Evolutionary conservation across 768 basidiomycete species (phyloP).

Genomic region (Boletus fagicola): DNA sequence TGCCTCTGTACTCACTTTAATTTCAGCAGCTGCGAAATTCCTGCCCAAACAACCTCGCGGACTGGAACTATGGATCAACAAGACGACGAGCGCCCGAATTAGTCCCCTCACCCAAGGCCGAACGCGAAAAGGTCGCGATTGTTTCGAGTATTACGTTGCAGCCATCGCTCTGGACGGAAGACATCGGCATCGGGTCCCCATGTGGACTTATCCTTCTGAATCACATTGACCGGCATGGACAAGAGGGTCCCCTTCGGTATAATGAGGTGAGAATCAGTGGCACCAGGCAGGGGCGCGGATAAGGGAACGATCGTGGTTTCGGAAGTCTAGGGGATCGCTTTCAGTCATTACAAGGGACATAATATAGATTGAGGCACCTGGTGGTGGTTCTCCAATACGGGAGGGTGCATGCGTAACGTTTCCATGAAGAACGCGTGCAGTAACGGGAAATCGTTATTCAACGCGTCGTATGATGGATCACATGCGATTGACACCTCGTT

Average conservation of each 20-base stretch:
- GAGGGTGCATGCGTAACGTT: slow-evolving; percentile 58
- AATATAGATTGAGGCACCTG: slow-evolving; percentile 36
- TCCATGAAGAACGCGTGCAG: slow-evolving; percentile 63
- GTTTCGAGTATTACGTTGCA: slow-evolving; percentile 39
- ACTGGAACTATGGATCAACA: slow-evolving; percentile 32
- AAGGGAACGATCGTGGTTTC: slow-evolving; percentile 55
- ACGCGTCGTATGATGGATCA: slow-evolving; percentile 51
- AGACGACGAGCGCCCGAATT: not conserved
- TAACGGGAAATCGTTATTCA: slow-evolving; percentile 49
- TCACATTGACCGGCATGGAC: slow-evolving; percentile 54
- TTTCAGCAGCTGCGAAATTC: slow-evolving; percentile 56
- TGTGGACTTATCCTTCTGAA: slow-evolving; percentile 48
- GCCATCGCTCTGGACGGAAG: slow-evolving; percentile 66
- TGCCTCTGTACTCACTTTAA: slow-evolving; percentile 43
- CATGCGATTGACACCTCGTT: slow-evolving; percentile 47
- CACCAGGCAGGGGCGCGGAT: slow-evolving; percentile 48
- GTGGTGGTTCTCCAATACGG: slow-evolving; percentile 65
- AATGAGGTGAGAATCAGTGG: slow-evolving; percentile 40
- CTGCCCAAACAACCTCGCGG: slow-evolving; percentile 62
- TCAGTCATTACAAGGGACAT: slow-evolving; percentile 5
- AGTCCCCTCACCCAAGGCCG: slow-evolving; percentile 49
- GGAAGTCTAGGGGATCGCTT: slow-evolving; percentile 38
- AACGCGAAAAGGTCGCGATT: slow-evolving; percentile 54
- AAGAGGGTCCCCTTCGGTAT: slow-evolving; percentile 58
- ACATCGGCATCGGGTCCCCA: slow-evolving; percentile 61